Evolutionary conservation across 306 rosid genomes (phyloP), one percentile per base, ranked within the genome.

Genomic region (Chamaecrista fasciculata): DNA sequence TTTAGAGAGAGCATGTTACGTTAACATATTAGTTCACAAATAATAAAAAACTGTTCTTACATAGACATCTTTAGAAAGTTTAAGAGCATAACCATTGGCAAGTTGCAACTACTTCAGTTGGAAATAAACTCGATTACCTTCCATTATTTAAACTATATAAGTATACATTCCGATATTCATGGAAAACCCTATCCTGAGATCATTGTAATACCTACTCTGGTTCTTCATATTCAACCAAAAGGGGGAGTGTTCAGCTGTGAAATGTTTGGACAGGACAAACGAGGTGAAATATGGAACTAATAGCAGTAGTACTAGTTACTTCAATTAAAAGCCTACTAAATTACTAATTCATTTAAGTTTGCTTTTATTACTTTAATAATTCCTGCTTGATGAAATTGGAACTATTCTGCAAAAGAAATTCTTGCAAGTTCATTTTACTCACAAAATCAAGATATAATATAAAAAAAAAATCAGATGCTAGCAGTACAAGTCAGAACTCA

Each of bases 1-100:
- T 62, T 40, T 25, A 46, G 53, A 42, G 26, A 58, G 31, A 73
- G 58, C 47, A 8, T 40, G 53, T 73, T 21, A 36, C 33, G 14
- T 23, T 3, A 14, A 46, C 63, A 62, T 50, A 50, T 50, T 39
- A 10, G 15, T 48, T 29, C 56, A 11, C 0, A 11, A 53, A 4
- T 26, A 55, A 26, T 6, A 40, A 40, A 1, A 1, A 26, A n/a
- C 6, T 4, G 36, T 25, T 57, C 23, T 42, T 9, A 6, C 28
- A 40, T 15, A 10, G 20, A n/a, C 11, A 69, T 57, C 15, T 26
- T 14, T 8, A 20, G 11, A 26, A 64, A 33, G 70, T 65, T 16
- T 44, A 43, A 63, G 43, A 25, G 19, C 5, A 16, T n/a, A 6
- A 64, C 15, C 9, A 18, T 31, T 21, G 8, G 12, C 9, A 11